Base-by-base conservation (phyloP, 2,329 filamentous ascomycete species). In the Domatiomyces globalis region DNA sequence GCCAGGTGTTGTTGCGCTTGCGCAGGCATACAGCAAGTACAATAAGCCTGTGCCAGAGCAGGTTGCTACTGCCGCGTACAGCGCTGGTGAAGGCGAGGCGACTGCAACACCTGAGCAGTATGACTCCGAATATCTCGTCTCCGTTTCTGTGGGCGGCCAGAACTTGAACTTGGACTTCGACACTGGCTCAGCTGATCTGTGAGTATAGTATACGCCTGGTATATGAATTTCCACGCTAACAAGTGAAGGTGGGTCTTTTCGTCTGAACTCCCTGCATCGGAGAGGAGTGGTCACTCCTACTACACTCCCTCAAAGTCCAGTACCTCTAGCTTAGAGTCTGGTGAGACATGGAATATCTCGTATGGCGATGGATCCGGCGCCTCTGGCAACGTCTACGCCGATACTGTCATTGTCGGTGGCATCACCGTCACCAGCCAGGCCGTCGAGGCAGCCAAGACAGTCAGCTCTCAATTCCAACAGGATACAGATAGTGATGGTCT, bases 161-260 rank as follows among this genome's bases (percentile, higher is more conserved):
- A 76, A 69, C 2, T 63, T 86, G 56, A 75, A 79, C 53, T 64
- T 88, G 54, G 82, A 86, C 63, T 76, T 88, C 54, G 85, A 88
- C 58, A 88, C 84, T 12, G 82, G 73, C 56, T 83, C 72, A 56
- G 73, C 80, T 43, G 81, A 84, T 67, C 75, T 85, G 82, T 80
- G 66, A 69, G 76, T 68, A 4, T n/a, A 10, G 6, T 17, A 20
- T 17, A 10, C 12, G 18, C 46, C 19, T 18, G 2, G 22, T 15
- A 25, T 19, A 45, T 49, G 6, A 50, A 45, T 33, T 22, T 56
- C 7, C 44, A 63, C 33, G 33, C 49, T 60, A 49, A 64, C 39
- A 10, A 8, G 12, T 46, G 29, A 51, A 80, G 77, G 47, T 92
- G 76, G 77, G 83, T 79, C 43, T 84, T 83, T 66, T 84, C 81